Evolutionary conservation across 345 rosid genomes (phyloP).

Genomic region (Eucalyptus curtisii): DNA sequence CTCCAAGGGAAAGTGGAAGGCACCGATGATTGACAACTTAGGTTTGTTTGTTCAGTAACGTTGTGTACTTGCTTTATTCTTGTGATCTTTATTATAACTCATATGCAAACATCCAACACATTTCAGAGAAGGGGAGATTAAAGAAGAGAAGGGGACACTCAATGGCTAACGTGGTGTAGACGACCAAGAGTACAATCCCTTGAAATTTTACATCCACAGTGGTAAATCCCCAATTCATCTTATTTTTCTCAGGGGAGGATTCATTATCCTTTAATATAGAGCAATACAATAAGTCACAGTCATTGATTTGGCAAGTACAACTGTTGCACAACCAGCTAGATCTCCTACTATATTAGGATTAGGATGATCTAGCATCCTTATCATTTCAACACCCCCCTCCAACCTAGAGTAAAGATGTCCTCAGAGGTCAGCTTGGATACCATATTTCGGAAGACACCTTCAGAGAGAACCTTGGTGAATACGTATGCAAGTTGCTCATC

Average conservation of each 20-base stretch:
- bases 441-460: background rate
- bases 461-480: background rate
- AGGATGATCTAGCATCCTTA: background rate
- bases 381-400: background rate
- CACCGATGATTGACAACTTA: background rate
- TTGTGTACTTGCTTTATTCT: background rate
- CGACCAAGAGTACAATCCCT: background rate
- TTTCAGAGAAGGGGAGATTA: background rate
- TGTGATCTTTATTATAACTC: background rate
- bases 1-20: background rate
- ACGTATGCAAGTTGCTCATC: background rate
- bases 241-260: background rate
- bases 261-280: background rate
- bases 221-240: background rate
- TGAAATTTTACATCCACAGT: background rate
- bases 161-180: background rate
- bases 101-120: background rate
- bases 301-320: background rate
- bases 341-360: background rate
- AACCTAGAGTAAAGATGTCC: background rate
- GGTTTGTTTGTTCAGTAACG: background rate
- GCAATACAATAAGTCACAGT: background rate
- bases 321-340: background rate
- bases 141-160: background rate
- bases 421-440: rapidly evolving